These are phyloP conservation scores for Colletotrichum aenigma DNA, from an alignment of 2,329 filamentous ascomycete genomes.

Conservation along the genomic window DNA sequence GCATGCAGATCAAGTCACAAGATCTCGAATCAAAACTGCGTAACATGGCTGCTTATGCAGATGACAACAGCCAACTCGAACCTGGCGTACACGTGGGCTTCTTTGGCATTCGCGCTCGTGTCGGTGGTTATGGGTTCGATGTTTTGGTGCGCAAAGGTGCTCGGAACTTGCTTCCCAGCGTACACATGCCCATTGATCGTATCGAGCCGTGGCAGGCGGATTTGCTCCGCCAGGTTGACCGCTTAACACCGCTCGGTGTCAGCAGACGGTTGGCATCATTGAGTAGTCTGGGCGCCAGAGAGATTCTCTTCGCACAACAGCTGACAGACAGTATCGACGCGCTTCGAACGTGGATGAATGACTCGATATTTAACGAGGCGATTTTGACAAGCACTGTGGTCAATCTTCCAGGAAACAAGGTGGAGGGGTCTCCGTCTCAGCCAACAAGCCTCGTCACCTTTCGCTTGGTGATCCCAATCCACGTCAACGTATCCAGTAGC, in stretches of 20 bases:
- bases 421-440: constrained; percentile 3
- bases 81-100: constrained; percentile 62
- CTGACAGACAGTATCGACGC: constrained; percentile 46
- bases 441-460: constrained; percentile 55
- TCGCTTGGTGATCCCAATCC: constrained; percentile 65
- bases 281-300: constrained; percentile 39
- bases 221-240: constrained; percentile 56
- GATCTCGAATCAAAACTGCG: constrained; percentile 66
- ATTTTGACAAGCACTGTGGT: constrained; percentile 47
- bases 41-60: constrained; percentile 66
- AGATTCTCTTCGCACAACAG: constrained; percentile 48
- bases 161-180: constrained; percentile 65
- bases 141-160: constrained; percentile 62
- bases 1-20: constrained; percentile 72
- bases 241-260: constrained; percentile 43
- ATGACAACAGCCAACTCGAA: constrained; percentile 48
- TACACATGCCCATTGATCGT: constrained; percentile 54
- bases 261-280: constrained; percentile 41
- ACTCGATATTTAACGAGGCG: constrained; percentile 51
- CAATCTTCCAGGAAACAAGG: constrained; percentile 37
- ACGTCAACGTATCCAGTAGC: constrained; percentile 54
- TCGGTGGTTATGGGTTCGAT: constrained; percentile 63
- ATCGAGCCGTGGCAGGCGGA: constrained; percentile 61
- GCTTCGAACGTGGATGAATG: constrained; percentile 45
- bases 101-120: constrained; percentile 59